phyloP scores from a whole-genome alignment of 441 rosid species.

The California macrophylla region DNA sequence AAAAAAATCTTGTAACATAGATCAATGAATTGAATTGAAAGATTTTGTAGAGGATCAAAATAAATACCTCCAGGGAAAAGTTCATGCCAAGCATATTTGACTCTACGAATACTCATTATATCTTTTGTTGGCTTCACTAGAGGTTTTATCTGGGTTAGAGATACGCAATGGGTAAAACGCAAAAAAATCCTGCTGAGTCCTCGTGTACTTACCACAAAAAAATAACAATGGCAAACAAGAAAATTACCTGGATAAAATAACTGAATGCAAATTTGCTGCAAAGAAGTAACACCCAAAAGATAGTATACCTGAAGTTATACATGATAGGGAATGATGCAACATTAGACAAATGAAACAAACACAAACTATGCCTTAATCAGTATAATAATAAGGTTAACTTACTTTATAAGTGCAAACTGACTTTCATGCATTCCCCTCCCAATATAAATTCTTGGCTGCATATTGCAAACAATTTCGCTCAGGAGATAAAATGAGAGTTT shows the following conservation, averaged over 20 bases:
- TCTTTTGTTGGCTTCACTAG: conserved; percentile 88
- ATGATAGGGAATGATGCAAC: neutral
- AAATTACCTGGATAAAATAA: conserved; percentile 70
- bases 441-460: conserved; percentile 89
- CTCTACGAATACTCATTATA: conserved; percentile 57
- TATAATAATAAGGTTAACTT: conserved; percentile 28
- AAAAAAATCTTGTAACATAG: conserved; percentile 14
- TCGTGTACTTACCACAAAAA: neutral
- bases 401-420: conserved; percentile 86
- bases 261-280: conserved; percentile 63
- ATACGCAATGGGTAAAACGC: conserved; percentile 11
- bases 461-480: conserved; percentile 17
- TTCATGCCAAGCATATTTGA: conserved; percentile 84
- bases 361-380: conserved; percentile 5
- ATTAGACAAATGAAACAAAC: neutral
- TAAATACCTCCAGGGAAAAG: conserved; percentile 65
- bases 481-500: conserved; percentile 19
- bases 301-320: conserved; percentile 60
- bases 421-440: conserved; percentile 99
- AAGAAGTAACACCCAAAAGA: conserved; percentile 76
- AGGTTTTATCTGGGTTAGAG: conserved; percentile 52
- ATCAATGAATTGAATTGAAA: conserved; percentile 9
- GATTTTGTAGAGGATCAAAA: conserved; percentile 12
- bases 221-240: conserved; percentile 15
- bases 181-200: neutral